Conservation (phyloP, 2,329 filamentous ascomycete genomes). For the Colletotrichum destructivum region DNA sequence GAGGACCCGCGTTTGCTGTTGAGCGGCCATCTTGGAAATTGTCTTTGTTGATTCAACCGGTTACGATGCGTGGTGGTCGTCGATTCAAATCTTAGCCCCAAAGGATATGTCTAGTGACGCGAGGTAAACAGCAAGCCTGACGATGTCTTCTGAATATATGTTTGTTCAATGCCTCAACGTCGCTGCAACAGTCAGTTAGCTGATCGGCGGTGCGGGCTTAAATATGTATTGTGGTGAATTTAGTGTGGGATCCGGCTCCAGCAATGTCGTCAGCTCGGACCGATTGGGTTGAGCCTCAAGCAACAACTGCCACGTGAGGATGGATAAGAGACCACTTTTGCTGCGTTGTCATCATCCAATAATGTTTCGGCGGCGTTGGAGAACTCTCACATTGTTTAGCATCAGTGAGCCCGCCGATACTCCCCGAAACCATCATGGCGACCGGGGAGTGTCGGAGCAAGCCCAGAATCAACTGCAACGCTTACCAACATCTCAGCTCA, state of each 20-base stretch:
- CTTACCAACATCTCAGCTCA: neutral
- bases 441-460: neutral
- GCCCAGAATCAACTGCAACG: neutral
- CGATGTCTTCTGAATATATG: neutral
- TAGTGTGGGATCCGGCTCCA: conserved; percentile 1
- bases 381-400: neutral
- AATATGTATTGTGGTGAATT: neutral
- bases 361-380: conserved; percentile 5
- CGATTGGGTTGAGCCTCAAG: conserved; percentile 12
- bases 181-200: neutral
- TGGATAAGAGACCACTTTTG: conserved; percentile 19
- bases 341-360: conserved; percentile 22
- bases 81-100: neutral
- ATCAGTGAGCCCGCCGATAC: neutral
- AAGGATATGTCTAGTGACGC: neutral
- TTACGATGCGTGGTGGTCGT: neutral
- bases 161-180: neutral
- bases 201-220: neutral
- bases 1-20: conserved; percentile 38
- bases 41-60: neutral
- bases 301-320: conserved; percentile 12
- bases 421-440: neutral
- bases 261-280: conserved; percentile 10
- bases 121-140: neutral
- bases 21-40: neutral